Evolutionary conservation across 2,329 filamentous ascomycete genomes (phyloP).

Genomic region (Paracoccidioides brasiliensis): DNA sequence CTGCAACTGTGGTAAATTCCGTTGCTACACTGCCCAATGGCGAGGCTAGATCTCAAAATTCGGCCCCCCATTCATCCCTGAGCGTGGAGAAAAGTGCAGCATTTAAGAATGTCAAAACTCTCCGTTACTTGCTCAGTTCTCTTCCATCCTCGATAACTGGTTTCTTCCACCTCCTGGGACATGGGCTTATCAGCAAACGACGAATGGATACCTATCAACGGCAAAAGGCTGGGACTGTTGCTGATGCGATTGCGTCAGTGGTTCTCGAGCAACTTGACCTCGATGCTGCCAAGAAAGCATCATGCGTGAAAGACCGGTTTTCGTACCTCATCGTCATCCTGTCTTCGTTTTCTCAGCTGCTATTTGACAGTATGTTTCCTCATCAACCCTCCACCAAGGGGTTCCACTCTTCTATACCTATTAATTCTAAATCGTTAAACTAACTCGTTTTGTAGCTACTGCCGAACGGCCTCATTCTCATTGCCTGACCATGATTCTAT

Average conservation of each 20-base stretch:
- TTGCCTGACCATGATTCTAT: conserved; percentile 58
- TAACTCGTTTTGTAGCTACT: conserved; percentile 22
- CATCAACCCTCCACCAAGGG: too few relatives aligned
- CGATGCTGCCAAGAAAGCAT: conserved; percentile 35
- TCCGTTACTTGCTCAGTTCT: conserved; percentile 64
- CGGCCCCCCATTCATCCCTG: conserved; percentile 11
- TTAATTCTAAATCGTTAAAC: background rate
- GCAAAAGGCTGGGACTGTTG: conserved; percentile 48
- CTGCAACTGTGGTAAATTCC: conserved; percentile 7
- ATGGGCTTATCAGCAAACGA: conserved; percentile 62
- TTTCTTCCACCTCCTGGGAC: conserved; percentile 76
- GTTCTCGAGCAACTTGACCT: conserved; percentile 54
- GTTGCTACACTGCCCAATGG: background rate
- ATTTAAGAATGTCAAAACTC: conserved; percentile 64
- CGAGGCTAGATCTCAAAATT: conserved; percentile 12
- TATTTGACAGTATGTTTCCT: conserved; percentile 50
- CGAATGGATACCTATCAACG: conserved; percentile 52
- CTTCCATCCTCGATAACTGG: conserved; percentile 69
- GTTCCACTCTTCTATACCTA: conserved; percentile 6
- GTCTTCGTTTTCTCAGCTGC: conserved; percentile 61
- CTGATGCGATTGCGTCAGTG: conserved; percentile 57
- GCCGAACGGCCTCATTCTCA: conserved; percentile 38
- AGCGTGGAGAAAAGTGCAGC: conserved; percentile 22
- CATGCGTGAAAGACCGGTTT: conserved; percentile 43
- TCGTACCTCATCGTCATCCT: conserved; percentile 74